Evolutionary conservation across 371 early-diverging fungal species (phyloP).

Genomic region (Basidiobolus meristosporus): DNA sequence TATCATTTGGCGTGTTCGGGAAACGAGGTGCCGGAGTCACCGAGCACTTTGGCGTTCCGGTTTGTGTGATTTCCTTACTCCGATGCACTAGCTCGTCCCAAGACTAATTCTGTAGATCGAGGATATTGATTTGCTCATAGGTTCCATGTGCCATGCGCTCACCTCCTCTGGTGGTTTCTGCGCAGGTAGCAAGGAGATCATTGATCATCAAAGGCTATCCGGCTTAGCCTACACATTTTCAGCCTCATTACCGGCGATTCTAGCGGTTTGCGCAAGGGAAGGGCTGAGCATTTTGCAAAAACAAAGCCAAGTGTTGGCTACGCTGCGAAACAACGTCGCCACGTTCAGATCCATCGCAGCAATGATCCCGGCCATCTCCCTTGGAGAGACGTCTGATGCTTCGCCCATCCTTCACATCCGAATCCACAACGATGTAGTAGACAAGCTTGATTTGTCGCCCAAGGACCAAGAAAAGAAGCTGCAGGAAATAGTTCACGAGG

Average conservation of each 20-base stretch:
- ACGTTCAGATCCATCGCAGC: too few species aligned
- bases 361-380: not conserved
- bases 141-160: slow-evolving; percentile 73
- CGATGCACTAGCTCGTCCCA: not conserved
- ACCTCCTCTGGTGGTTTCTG: slow-evolving; percentile 94
- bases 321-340: slow-evolving; percentile 5
- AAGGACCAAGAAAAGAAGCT: slow-evolving; percentile 39
- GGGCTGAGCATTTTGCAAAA: slow-evolving; percentile 12
- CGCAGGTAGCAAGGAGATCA: slow-evolving; percentile 66
- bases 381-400: slow-evolving; percentile 20
- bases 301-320: slow-evolving; percentile 6
- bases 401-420: slow-evolving; percentile 56
- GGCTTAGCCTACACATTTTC: slow-evolving; percentile 94
- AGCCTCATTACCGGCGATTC: slow-evolving; percentile 94
- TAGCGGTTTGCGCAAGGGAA: slow-evolving; percentile 24
- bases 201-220: slow-evolving; percentile 88
- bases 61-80: slow-evolving; percentile 8
- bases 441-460: slow-evolving; percentile 13
- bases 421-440: slow-evolving; percentile 21
- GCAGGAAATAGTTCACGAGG: slow-evolving; percentile 73
- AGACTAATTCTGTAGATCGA: slow-evolving; percentile 15
- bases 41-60: slow-evolving; percentile 59
- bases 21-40: slow-evolving; percentile 78
- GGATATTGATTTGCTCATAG: slow-evolving; percentile 88
- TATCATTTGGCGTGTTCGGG: slow-evolving; percentile 88